These are phyloP conservation scores for Ascobolus immersus DNA, from an alignment of 495 filamentous ascomycete species.

Conservation along the genomic window DNA sequence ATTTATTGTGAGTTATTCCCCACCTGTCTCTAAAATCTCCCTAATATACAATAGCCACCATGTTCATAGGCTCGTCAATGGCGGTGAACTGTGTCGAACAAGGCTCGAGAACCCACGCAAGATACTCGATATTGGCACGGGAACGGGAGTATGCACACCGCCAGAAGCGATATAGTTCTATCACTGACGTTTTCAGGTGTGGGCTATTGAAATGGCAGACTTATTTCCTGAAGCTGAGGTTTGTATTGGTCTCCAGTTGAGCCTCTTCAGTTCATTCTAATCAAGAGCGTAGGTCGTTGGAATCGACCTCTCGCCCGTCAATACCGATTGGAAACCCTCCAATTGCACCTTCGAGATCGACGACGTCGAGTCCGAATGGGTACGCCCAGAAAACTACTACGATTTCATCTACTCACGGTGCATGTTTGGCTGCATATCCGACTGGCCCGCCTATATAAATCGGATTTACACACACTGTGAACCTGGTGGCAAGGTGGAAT, in stretches of 20 bases:
- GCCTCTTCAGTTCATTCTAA: background rate
- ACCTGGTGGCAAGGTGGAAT: constrained; percentile 10
- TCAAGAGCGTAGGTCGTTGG: background rate
- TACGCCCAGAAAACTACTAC: constrained; percentile 21
- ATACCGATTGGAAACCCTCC: constrained; percentile 25
- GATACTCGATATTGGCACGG: constrained; percentile 13
- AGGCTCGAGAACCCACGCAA: too few species aligned
- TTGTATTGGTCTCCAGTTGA: background rate
- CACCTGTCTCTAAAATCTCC: too few species aligned
- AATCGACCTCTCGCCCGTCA: constrained; percentile 10
- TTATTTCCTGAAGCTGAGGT: constrained; percentile 9
- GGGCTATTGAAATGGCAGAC: constrained; percentile 12
- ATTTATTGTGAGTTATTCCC: too few species aligned
- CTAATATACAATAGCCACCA: too few species aligned
- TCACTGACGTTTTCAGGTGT: too few species aligned
- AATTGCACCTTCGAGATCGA: constrained; percentile 30
- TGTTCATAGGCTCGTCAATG: too few species aligned
- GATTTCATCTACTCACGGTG: constrained; percentile 32
- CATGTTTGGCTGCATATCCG: constrained; percentile 24
- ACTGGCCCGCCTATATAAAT: constrained; percentile 23
- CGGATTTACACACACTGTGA: constrained; percentile 15
- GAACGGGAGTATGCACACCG: constrained; percentile 13
- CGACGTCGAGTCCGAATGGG: constrained; percentile 25
- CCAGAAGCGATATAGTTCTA: too few species aligned
- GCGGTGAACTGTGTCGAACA: too few species aligned